Percentiles rank a stretch among this genome's conserved stretches.
These are phyloP conservation scores for Fusarium luffae DNA, from an alignment of 2,329 filamentous ascomycete genomes.

Conservation along the genomic window DNA sequence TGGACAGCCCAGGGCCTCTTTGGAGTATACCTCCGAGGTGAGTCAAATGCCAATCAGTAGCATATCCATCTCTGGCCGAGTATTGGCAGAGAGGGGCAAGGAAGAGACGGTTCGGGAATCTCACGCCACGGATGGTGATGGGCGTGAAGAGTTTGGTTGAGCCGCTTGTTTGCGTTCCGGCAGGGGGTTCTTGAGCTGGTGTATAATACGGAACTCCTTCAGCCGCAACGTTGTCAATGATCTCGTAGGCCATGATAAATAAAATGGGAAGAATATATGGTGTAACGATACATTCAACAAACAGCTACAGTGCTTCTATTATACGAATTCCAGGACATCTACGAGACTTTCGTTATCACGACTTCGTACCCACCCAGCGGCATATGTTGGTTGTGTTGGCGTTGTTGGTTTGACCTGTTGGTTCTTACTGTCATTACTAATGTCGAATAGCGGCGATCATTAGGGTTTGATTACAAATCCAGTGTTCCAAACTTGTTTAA, in stretches of 20 bases:
- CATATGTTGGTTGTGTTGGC: background rate
- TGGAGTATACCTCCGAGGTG: conserved; percentile 82
- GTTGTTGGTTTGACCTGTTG: background rate
- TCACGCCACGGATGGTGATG: conserved; percentile 57
- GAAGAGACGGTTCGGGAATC: conserved; percentile 58
- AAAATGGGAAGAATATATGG: too few relatives aligned
- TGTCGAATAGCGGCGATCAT: background rate
- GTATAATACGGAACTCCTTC: conserved; percentile 58
- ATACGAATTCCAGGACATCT: background rate
- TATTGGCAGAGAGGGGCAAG: conserved; percentile 60
- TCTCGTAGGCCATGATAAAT: conserved; percentile 4
- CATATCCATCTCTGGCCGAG: conserved; percentile 68
- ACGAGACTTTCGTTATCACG: background rate
- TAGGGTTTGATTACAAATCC: background rate
- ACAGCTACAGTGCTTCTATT: background rate
- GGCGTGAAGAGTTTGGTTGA: conserved; percentile 58
- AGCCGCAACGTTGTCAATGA: conserved; percentile 43
- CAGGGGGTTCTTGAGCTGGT: conserved; percentile 56
- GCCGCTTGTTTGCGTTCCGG: conserved; percentile 52
- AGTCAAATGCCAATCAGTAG: conserved; percentile 82
- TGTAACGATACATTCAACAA: background rate
- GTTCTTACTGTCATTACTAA: background rate
- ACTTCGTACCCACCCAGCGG: background rate
- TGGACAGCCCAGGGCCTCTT: conserved; percentile 76
- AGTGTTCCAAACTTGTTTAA: background rate